Evolutionary conservation across 345 rosid genomes (phyloP), one percentile per base, ranked within the genome.

Genomic region (Sisymbrium altissimum): DNA sequence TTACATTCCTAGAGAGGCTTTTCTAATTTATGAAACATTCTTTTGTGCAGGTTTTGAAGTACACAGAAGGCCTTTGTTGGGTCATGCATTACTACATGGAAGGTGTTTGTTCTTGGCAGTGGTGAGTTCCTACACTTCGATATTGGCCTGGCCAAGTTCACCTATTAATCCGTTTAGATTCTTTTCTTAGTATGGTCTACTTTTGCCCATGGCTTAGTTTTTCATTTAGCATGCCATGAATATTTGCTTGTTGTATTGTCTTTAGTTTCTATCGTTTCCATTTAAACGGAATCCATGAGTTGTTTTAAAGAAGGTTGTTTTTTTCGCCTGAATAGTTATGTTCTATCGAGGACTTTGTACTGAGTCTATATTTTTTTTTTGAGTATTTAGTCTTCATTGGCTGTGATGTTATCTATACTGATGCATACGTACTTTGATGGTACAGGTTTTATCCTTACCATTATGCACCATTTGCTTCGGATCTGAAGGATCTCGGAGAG

Each of bases 401-500:
- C 48, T 44, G 4, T 49, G 61, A 10, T 55, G 10, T 6, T 46
- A 48, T 50, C 35, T 33, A 17, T 23, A 17, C 32, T 63, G 36
- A 71, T 59, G 40, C 39, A 71, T 5, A 15, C 52, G 43, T 66
- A 49, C 56, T 79, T 50, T 65, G 35, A 33, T 84, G 82, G 56
- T 65, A 27, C 86, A 87, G 97, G 97, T 95, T 90, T 82, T 95
- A 90, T 80, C 99, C 97, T 11, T 95, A 92, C 69, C 99, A 95
- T 65, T 95, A 95, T 85, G 99, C 99, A 32, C 99, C 99, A 58
- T 95, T 95, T 86, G 99, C 99, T 62, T 92, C 98, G 74, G 99
- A 95, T 87, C 87, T 95, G 41, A 95, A 83, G 78, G 87, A 83
- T 79, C 96, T 95, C 18, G 91, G 78, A 60, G 81, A 90, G 83